Conservation (phyloP, 768 basidiomycete genomes). For the Pleurotus cornucopiae region DNA sequence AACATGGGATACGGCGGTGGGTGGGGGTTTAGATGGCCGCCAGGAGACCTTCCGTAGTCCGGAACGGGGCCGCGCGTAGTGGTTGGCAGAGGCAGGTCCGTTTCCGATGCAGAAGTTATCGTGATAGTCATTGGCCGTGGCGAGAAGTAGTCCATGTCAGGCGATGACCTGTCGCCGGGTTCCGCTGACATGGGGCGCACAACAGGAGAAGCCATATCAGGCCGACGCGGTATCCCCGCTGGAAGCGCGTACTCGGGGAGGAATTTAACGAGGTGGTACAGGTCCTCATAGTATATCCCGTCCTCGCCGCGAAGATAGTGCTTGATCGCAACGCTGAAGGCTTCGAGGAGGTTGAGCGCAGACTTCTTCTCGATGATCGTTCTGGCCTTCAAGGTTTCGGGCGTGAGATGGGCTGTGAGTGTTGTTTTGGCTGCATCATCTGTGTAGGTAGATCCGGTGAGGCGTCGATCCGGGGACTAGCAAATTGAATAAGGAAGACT, state of each 20-base stretch:
- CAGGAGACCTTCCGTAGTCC: not conserved
- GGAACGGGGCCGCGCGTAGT: conserved; percentile 1
- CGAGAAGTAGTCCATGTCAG: not conserved
- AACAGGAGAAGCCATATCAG: conserved; percentile 19
- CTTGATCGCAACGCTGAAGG: conserved; percentile 61
- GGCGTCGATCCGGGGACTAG: too few species aligned
- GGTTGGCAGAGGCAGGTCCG: not conserved
- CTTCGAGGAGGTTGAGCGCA: conserved; percentile 64
- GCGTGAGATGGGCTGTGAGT: conserved; percentile 14
- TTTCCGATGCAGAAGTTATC: not conserved
- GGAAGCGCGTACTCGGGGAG: conserved; percentile 62
- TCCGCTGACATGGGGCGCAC: not conserved
- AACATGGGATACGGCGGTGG: not conserved
- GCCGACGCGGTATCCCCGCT: conserved; percentile 37
- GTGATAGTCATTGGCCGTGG: conserved; percentile 2
- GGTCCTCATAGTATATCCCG: conserved; percentile 46
- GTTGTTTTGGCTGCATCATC: not conserved
- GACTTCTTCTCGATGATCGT: conserved; percentile 66
- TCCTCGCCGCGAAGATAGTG: conserved; percentile 64
- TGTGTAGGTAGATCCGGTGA: not conserved
- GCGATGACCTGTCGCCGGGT: not conserved
- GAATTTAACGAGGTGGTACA: conserved; percentile 69
- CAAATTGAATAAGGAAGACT: not conserved
- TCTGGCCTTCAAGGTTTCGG: conserved; percentile 36
- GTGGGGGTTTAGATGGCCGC: not conserved